Conservation (phyloP, 208 protist species). For the Crithidia expoeki region DNA sequence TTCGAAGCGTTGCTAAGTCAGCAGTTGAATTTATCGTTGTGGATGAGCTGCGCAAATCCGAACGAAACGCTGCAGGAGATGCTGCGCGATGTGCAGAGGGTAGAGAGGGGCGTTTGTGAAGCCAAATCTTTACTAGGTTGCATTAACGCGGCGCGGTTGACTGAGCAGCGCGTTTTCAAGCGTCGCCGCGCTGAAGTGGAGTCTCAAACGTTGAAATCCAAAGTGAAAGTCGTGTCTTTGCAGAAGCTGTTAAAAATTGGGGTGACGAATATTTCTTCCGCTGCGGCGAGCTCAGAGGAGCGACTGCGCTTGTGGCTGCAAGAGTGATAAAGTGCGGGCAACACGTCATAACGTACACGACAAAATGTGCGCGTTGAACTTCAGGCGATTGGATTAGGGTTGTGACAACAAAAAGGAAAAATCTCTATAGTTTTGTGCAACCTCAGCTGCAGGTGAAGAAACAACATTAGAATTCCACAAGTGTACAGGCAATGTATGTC, state of each 20-base stretch:
- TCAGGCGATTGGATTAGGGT: too few relatives aligned
- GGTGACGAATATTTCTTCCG: not conserved
- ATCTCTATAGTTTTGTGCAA: too few relatives aligned
- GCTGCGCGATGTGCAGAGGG: slow-evolving; percentile 19
- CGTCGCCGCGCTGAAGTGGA: slow-evolving; percentile 26
- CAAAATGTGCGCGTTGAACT: too few relatives aligned
- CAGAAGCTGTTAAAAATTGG: slow-evolving; percentile 35
- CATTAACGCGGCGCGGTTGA: slow-evolving; percentile 37
- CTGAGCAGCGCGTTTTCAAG: slow-evolving; percentile 49
- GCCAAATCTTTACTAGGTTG: slow-evolving; percentile 23
- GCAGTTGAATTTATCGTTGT: slow-evolving; percentile 24
- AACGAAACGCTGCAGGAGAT: slow-evolving; percentile 28
- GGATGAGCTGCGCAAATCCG: slow-evolving; percentile 8
- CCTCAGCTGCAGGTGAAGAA: too few relatives aligned
- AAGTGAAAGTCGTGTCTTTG: slow-evolving; percentile 44
- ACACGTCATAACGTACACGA: too few relatives aligned
- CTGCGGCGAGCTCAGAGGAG: not conserved
- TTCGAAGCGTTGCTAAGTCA: slow-evolving; percentile 53
- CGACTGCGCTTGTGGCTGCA: slow-evolving; percentile 3
- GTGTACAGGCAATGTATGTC: too few relatives aligned
- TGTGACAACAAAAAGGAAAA: too few relatives aligned
- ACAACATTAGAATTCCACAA: too few relatives aligned
- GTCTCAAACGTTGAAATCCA: slow-evolving; percentile 22
- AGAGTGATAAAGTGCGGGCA: not conserved
- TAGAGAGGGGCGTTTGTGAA: slow-evolving; percentile 20